Conservation (phyloP, 2,329 filamentous ascomycete genomes). For the Hypoxylon sp. region DNA sequence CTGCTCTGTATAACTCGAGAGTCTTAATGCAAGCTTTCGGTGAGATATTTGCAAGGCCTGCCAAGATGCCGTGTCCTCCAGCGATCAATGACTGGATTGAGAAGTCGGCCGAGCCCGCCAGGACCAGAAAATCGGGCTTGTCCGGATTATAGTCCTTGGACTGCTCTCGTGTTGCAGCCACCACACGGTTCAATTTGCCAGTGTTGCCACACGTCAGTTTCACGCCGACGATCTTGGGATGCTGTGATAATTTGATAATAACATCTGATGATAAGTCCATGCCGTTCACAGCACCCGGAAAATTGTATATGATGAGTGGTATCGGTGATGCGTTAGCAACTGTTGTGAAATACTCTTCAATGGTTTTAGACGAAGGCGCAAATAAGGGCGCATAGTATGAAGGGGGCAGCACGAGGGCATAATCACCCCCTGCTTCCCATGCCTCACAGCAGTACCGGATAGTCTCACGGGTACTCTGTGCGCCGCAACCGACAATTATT, state of each 20-base stretch:
- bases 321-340: constrained; percentile 75
- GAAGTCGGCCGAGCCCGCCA: constrained; percentile 82
- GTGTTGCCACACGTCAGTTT: constrained; percentile 81
- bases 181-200: constrained; percentile 76
- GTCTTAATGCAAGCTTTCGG: constrained; percentile 76
- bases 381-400: constrained; percentile 81
- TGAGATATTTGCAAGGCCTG: constrained; percentile 79
- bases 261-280: constrained; percentile 75
- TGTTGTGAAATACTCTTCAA: constrained; percentile 76
- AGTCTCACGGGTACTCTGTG: constrained; percentile 80
- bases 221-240: constrained; percentile 77
- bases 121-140: constrained; percentile 73
- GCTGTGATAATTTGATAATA: constrained; percentile 71
- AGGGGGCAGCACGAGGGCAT: constrained; percentile 81
- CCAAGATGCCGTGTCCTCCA: constrained; percentile 79
- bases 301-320: constrained; percentile 79
- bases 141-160: constrained; percentile 54
- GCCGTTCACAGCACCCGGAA: constrained; percentile 74
- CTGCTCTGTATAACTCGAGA: constrained; percentile 71
- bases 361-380: constrained; percentile 70
- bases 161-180: constrained; percentile 67
- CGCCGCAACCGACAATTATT: constrained; percentile 82
- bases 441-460: constrained; percentile 79
- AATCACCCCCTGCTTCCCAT: constrained; percentile 78
- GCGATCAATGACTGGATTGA: constrained; percentile 77